Evolutionary conservation across 202 grass and related monocot species (phyloP).

Genomic region (Dendrocalamus latiflorus): DNA sequence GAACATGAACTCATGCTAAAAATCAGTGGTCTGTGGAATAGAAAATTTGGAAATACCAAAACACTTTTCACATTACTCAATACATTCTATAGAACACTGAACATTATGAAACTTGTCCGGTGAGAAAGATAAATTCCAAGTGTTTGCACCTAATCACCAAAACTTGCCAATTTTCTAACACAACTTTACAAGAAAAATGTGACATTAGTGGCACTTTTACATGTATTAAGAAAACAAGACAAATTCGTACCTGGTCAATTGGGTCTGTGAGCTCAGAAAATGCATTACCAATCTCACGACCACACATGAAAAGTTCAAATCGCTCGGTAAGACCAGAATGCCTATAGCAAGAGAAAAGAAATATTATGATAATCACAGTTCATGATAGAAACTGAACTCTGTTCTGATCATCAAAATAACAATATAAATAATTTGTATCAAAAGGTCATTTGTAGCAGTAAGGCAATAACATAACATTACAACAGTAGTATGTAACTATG

Average conservation of each 20-base stretch:
- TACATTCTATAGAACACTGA: neutral
- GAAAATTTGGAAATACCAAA: neutral
- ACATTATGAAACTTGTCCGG: constrained; percentile 5
- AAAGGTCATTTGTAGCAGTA: neutral
- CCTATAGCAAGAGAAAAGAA: constrained; percentile 44
- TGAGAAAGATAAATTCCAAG: neutral
- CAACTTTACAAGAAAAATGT: neutral
- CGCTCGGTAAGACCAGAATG: constrained; percentile 77
- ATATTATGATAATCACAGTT: neutral
- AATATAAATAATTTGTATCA: neutral
- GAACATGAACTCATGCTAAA: neutral
- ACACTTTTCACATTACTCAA: neutral
- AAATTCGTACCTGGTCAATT: constrained; percentile 77
- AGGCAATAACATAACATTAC: neutral
- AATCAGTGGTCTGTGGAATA: neutral
- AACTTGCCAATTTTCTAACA: neutral
- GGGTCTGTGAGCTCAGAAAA: constrained; percentile 99
- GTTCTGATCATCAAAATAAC: neutral
- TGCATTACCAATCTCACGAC: constrained; percentile 97
- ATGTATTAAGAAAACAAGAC: constrained; percentile 8
- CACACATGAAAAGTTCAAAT: constrained; percentile 96
- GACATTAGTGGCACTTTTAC: neutral
- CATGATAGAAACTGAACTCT: constrained; percentile 4
- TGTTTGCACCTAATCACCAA: neutral
- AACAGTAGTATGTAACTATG: neutral